Conservation (phyloP, 306 rosid genomes). For the Quercus rubra region DNA sequence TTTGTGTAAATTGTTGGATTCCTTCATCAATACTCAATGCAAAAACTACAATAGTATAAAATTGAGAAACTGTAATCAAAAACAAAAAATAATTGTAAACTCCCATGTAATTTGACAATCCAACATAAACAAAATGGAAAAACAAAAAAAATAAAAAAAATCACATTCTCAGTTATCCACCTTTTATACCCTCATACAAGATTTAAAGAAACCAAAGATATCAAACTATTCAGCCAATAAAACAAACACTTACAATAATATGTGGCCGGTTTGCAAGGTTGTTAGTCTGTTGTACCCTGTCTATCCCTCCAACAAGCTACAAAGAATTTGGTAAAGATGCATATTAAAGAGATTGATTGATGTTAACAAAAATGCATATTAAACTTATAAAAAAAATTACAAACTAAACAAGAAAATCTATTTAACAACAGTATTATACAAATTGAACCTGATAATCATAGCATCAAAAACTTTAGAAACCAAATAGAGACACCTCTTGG, state of each 20-base stretch:
- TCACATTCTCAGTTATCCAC: neutral
- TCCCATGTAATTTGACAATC: neutral
- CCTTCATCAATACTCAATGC: neutral
- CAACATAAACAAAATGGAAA: neutral
- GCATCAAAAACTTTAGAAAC: neutral
- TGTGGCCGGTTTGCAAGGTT: conserved; percentile 83
- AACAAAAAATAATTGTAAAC: neutral
- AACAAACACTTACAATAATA: conserved; percentile 66
- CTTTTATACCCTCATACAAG: neutral
- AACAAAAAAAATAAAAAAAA: neutral
- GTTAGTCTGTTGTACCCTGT: conserved; percentile 60
- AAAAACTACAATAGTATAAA: neutral
- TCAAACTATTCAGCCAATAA: neutral
- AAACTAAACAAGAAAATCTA: neutral
- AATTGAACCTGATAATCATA: neutral
- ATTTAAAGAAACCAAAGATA: no score
- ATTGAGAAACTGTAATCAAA: neutral
- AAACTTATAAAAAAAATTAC: no score
- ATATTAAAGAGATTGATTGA: conserved; percentile 5
- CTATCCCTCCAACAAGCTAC: conserved; percentile 89
- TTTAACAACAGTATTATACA: conserved; percentile 7
- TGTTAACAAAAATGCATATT: neutral
- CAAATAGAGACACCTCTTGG: no score
- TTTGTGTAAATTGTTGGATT: neutral
- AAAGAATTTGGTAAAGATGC: conserved; percentile 22